Base-by-base conservation (phyloP, 768 basidiomycete species). In the Guyanaporus albipodus region DNA sequence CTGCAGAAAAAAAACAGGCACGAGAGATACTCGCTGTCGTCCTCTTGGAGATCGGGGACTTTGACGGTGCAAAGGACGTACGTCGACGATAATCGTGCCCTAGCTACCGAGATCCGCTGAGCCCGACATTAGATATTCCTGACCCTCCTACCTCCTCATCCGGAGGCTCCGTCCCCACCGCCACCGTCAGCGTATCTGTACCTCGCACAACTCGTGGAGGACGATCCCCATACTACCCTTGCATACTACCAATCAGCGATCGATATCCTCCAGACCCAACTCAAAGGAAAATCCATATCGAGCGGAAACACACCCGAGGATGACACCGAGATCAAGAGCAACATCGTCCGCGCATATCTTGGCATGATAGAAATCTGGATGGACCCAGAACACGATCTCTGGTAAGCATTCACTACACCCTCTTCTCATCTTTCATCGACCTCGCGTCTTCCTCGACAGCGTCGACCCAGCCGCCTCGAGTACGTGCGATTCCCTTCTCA, bases 321-420 rank as follows among this genome's bases (percentile, higher is more conserved):
- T 5, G 55, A 55, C n/a, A 64, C 58, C 43, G 84, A 88, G 54
- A 63, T 82, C 38, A 82, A 73, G 59, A 75, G 67, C 26, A 88
- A 81, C 59, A 82, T 85, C 46, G 83, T 92, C 10, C 75, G 85
- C 32, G 90, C 89, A 8, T 75, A 93, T 18, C 76, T 92, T 24
- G 87, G 86, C 8, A 92, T 93, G 77, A 85, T 94, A 21, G 93
- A 95, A 62, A 87, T 94, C 14, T 96, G 92, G 92, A 95, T 96
- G 91, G 88, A 93, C 58, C 87, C 87, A 24, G 76, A 77, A 2
- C 84, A 85, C 54, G 91, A 94, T 73, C 72, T 95, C 40, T 94
- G 92, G 92, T 86, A 57, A 41, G 80, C 62, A 27, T 23, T 15
- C 4, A 47, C 26, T 19, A 61, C 26, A 18, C 17, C 6, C 24